phyloP scores from a whole-genome alignment of 2,329 filamentous ascomycete genomes.

The Ophiocordyceps sinensis region DNA sequence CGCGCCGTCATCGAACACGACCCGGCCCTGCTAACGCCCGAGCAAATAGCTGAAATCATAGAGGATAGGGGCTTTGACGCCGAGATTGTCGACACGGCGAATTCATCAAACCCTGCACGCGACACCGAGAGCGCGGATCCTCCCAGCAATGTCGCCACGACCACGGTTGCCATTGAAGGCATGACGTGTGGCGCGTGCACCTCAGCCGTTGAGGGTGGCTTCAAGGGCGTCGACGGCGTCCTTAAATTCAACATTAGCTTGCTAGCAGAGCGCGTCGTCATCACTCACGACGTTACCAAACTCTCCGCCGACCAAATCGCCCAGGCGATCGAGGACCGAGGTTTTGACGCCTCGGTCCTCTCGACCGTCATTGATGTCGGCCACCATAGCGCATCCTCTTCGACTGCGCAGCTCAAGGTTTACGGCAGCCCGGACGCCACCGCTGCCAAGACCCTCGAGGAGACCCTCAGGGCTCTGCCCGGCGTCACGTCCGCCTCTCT shows the following conservation, averaged over 20 bases:
- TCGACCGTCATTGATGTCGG: slow-evolving; percentile 52
- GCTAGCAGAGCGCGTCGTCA: slow-evolving; percentile 78
- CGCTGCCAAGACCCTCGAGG: slow-evolving; percentile 59
- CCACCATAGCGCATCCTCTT: slow-evolving; percentile 38
- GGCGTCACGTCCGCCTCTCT: slow-evolving; percentile 66
- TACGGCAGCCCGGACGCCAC: slow-evolving; percentile 64
- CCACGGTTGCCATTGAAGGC: slow-evolving; percentile 79
- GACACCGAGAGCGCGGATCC: slow-evolving; percentile 14
- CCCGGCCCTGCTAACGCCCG: slow-evolving; percentile 33
- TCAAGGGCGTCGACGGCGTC: slow-evolving; percentile 63
- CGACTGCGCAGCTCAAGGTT: slow-evolving; percentile 65
- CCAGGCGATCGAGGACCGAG: slow-evolving; percentile 75
- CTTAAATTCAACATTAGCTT: slow-evolving; percentile 90
- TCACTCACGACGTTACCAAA: slow-evolving; percentile 64
- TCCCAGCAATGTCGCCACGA: slow-evolving; percentile 41
- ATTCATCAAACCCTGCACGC: slow-evolving; percentile 18
- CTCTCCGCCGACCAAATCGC: slow-evolving; percentile 61
- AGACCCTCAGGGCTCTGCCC: slow-evolving; percentile 44
- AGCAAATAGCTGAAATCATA: slow-evolving; percentile 43
- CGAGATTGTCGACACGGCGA: slow-evolving; percentile 56
- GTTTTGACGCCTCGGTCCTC: slow-evolving; percentile 74
- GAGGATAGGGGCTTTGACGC: slow-evolving; percentile 70
- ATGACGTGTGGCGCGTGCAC: slow-evolving; percentile 99
- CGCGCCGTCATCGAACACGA: slow-evolving; percentile 79
- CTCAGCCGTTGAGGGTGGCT: slow-evolving; percentile 73